Percentiles rank a stretch among this genome's conserved stretches.
Conservation (phyloP, 257 asterid species). For the Nicotiana benthamiana region DNA sequence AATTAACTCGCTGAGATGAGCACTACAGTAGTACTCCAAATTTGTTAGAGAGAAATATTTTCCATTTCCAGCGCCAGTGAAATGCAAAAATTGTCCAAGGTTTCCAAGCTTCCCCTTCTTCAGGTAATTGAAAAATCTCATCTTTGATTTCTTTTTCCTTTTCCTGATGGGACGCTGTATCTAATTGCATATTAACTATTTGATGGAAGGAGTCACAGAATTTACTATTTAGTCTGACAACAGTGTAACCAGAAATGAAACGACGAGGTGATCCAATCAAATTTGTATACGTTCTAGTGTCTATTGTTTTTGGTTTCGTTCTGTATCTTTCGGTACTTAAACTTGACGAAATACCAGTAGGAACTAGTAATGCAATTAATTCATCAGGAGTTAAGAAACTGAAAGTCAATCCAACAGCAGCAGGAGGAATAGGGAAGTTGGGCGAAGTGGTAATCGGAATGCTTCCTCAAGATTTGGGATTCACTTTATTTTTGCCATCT, state of each 20-base stretch:
- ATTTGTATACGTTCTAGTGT: slow-evolving; percentile 27
- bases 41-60: neutral
- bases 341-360: slow-evolving; percentile 21
- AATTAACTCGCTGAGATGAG: neutral
- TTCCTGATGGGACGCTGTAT: neutral
- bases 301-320: slow-evolving; percentile 29
- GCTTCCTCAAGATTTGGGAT: slow-evolving; percentile 69
- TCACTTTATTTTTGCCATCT: slow-evolving; percentile 70
- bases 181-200: neutral
- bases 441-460: slow-evolving; percentile 45
- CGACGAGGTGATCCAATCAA: slow-evolving; percentile 26
- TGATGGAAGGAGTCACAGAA: neutral
- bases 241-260: slow-evolving; percentile 9
- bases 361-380: neutral
- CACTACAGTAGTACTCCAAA: neutral
- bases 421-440: slow-evolving; percentile 35
- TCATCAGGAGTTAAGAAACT: slow-evolving; percentile 5
- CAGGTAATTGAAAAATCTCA: neutral
- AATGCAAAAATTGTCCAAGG: neutral
- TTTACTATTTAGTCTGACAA: neutral
- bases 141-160: neutral
- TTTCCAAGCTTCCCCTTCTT: neutral
- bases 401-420: neutral
- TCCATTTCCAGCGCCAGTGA: neutral
- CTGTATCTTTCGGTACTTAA: slow-evolving; percentile 38